Base-by-base conservation (phyloP, 2,329 filamentous ascomycete genomes). In the Cercospora berteroae region DNA sequence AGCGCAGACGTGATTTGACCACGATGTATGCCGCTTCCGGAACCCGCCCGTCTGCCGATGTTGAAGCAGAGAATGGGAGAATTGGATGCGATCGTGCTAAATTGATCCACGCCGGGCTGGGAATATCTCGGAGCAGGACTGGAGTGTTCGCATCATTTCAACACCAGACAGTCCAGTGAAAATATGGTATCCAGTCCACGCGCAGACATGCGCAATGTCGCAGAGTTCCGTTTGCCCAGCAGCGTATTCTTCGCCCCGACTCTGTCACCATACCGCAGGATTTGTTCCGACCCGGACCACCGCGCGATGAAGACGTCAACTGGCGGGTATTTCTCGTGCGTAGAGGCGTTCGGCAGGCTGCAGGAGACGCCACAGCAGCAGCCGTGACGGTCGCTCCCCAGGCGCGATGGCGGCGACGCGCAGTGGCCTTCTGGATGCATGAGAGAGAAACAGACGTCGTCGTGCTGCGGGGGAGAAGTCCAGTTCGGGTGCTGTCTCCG, bases 11-110 rank as follows among this genome's bases (percentile, higher is more conserved):
- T 55, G 48, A n/a, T 55, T 16, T 27, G 48, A n/a, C 36, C 36
- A 42, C 16, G 36, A 42, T 8, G 36, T 42, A 42, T 42, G 36
- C 36, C 48, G 23, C 20, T 27, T 27, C 48, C 48, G 48, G 48
- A n/a, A 55, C 48, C 64, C 64, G 59, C 36, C 59, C 64, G 59
- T 63, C 20, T 36, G 50, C 56, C 59, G 60, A 44, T 44, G 50
- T 50, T 66, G 44, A 42, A n/a, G 50, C 33, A 62, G 29, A 52
- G 42, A 23, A 55, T 23, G 16, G 12, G 29, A 52, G 42, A 23
- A 55, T 23, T 27, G 12, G 13, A 55, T 55, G 12, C 16, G 48
- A 55, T 55, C 5, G 48, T 52, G 48, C 48, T 23, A 25, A 52
- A 27, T 23, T 25, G 48, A 16, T 27, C 48, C 48, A 16, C 23